phyloP scores from a whole-genome alignment of 2,329 filamentous ascomycete genomes.

The Alternaria sp. region DNA sequence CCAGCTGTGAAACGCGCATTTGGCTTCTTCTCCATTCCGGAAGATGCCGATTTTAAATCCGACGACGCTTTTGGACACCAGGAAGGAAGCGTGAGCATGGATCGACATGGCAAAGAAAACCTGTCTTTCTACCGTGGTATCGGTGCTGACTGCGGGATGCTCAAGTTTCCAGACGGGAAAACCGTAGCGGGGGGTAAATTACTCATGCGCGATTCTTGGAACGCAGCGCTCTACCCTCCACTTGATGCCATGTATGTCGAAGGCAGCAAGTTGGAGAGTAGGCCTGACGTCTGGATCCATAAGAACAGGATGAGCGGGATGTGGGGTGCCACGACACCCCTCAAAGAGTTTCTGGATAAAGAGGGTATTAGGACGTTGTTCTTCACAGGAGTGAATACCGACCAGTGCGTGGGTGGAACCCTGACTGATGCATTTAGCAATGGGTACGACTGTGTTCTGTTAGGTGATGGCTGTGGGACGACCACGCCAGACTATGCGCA shows the following conservation, averaged over 20 bases:
- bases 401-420: slow-evolving; percentile 53
- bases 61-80: slow-evolving; percentile 13
- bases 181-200: slow-evolving; percentile 42
- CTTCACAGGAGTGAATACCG: slow-evolving; percentile 53
- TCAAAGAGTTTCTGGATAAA: slow-evolving; percentile 48
- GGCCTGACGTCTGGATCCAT: slow-evolving; percentile 43
- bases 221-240: slow-evolving; percentile 49
- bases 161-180: slow-evolving; percentile 29
- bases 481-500: slow-evolving; percentile 49
- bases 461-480: slow-evolving; percentile 51
- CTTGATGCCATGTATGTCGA: slow-evolving; percentile 41
- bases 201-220: slow-evolving; percentile 51
- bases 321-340: slow-evolving; percentile 44
- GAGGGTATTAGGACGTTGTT: slow-evolving; percentile 50
- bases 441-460: slow-evolving; percentile 52
- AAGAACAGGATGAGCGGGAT: slow-evolving; percentile 53
- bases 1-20: slow-evolving; percentile 49
- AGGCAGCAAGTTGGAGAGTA: slow-evolving; percentile 16
- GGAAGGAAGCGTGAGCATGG: slow-evolving; percentile 31
- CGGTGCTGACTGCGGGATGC: slow-evolving; percentile 34
- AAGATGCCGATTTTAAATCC: slow-evolving; percentile 15
- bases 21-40: slow-evolving; percentile 33
- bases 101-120: slow-evolving; percentile 37
- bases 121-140: slow-evolving; percentile 39
- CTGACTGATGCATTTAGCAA: slow-evolving; percentile 51